These are phyloP conservation scores for Apostasia ramifera DNA, from an alignment of 106 monocot species.

Conservation along the genomic window DNA sequence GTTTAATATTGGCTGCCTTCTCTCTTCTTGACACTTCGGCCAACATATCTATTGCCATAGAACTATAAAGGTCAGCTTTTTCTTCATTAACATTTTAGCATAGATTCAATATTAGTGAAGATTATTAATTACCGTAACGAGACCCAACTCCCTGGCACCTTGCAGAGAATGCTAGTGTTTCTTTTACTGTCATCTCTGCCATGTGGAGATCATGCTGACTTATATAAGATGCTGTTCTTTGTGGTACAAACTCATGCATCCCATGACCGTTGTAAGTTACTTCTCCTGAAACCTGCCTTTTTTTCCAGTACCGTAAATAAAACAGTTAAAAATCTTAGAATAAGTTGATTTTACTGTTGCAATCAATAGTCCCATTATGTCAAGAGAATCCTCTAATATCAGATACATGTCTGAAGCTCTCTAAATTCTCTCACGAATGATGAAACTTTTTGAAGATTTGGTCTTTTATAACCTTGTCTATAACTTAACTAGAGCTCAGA, in stretches of 20 bases:
- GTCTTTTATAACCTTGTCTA: no score
- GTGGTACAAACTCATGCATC: slow-evolving; percentile 36
- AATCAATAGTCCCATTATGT: background rate
- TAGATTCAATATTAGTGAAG: background rate
- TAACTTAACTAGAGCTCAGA: no score
- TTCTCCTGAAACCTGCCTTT: slow-evolving; percentile 33
- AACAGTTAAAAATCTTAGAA: no score
- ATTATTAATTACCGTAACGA: slow-evolving; percentile 23
- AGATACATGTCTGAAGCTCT: background rate
- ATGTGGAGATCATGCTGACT: slow-evolving; percentile 34
- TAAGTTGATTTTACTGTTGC: no score
- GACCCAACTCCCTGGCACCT: slow-evolving; percentile 32
- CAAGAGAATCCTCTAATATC: no score
- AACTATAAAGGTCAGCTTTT: background rate
- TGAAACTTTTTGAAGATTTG: background rate
- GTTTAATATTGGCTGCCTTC: slow-evolving; percentile 67
- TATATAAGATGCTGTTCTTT: slow-evolving; percentile 32
- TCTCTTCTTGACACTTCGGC: slow-evolving; percentile 56
- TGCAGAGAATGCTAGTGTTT: slow-evolving; percentile 31
- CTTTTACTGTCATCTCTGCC: slow-evolving; percentile 31
- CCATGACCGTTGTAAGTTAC: slow-evolving; percentile 38
- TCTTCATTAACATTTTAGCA: background rate
- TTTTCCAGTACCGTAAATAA: background rate
- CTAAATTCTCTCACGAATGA: background rate
- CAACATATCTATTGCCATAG: slow-evolving; percentile 40